Evolutionary conservation across 495 filamentous ascomycete species (phyloP), one percentile per base, ranked within the genome.

Genomic region (Aspergillus egyptiacus): DNA sequence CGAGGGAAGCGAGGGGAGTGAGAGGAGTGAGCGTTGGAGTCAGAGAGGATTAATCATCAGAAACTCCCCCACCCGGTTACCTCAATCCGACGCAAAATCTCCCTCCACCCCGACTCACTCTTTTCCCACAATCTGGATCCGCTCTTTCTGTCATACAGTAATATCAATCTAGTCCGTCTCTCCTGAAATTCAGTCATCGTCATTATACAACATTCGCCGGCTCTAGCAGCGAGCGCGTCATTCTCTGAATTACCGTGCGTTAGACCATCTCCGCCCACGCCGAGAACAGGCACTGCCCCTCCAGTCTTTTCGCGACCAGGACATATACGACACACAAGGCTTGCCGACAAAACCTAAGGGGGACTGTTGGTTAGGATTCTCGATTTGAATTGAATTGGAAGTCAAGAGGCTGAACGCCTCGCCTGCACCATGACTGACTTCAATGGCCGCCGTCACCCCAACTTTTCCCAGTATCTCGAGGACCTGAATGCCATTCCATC

Each of bases 381-480:
- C 5, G 37, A n/a, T 30, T 24, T 18, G 32, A 20, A 28, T 44
- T 18, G 22, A n/a, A n/a, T n/a, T n/a, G n/a, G n/a, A n/a, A 33
- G 17, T 6, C n/a, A n/a, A 11, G 30, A 48, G 31, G 34, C 24
- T 20, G 37, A 40, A 50, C 35, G 46, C 51, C 60, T 55, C 54
- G 20, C 34, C n/a, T 19, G 11, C 63, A 63, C 30, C 48, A 89
- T 90, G 87, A 72, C 85, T 48, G 71, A 66, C 55, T 89, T 78
- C 76, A 78, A 77, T 61, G 79, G 77, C 51, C 85, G 88, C 40
- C 78, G 81, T 50, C 81, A 76, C 43, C 84, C 87, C 53, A 94
- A 91, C 62, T 86, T 95, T 60, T 87, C 88, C 44, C 84, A 89
- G 57, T 91, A 91, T 68, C 73, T 97, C 62, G 83, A 89, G 54